Evolutionary conservation across 179 eudicot genomes (phyloP).

Genomic region (Silene vulgaris): DNA sequence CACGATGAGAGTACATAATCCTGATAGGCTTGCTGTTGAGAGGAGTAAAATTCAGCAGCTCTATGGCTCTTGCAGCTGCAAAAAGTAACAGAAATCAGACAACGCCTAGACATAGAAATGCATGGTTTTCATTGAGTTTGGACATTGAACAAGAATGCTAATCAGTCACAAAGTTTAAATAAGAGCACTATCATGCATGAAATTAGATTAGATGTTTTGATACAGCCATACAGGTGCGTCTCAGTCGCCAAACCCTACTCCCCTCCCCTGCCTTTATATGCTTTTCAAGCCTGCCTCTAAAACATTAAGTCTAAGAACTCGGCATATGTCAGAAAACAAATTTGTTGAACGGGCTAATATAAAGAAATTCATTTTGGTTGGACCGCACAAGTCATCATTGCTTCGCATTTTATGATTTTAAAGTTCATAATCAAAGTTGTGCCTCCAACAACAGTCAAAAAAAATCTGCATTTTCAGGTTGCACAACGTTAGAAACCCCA

Average conservation of each 20-base stretch:
- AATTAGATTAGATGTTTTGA: neutral
- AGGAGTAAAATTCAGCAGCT: constrained; percentile 58
- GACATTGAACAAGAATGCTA: neutral
- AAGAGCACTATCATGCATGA: neutral
- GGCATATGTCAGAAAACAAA: neutral
- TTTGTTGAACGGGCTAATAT: neutral
- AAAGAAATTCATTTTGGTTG: neutral
- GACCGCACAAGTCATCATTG: neutral
- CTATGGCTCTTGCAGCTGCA: constrained; percentile 64
- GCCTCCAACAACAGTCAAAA: too few species aligned
- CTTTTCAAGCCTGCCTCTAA: neutral
- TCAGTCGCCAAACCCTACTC: neutral
- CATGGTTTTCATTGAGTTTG: neutral
- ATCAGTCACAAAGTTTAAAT: neutral
- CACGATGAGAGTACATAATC: constrained; percentile 65
- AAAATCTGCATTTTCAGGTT: too few species aligned
- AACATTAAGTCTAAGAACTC: neutral
- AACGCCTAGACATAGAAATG: neutral
- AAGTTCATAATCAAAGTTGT: neutral
- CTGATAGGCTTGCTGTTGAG: constrained; percentile 60
- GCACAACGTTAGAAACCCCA: neutral
- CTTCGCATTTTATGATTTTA: neutral
- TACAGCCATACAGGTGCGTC: neutral
- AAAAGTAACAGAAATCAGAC: constrained; percentile 1
- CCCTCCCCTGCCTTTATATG: neutral